These are phyloP conservation scores for Exophiala viscosa DNA, from an alignment of 2,329 filamentous ascomycete species.

Conservation along the genomic window DNA sequence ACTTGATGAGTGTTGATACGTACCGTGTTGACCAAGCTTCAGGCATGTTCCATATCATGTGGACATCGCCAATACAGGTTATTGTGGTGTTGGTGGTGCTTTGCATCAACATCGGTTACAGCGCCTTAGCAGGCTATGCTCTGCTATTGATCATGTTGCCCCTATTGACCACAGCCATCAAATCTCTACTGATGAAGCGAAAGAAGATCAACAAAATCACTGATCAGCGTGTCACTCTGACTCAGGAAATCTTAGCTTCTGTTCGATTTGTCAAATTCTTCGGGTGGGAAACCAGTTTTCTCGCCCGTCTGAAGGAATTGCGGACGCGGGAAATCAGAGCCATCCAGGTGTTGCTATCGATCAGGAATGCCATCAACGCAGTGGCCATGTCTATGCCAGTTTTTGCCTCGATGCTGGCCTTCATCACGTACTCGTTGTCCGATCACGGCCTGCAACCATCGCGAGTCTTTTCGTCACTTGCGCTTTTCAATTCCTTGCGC, in stretches of 20 bases:
- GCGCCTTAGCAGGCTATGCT: slow-evolving; percentile 81
- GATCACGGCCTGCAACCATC: slow-evolving; percentile 69
- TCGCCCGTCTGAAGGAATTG: slow-evolving; percentile 70
- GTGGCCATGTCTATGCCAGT: slow-evolving; percentile 80
- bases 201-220: slow-evolving; percentile 87
- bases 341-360: slow-evolving; percentile 79
- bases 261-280: slow-evolving; percentile 97
- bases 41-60: slow-evolving; percentile 85
- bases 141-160: slow-evolving; percentile 76
- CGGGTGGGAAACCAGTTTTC: slow-evolving; percentile 87
- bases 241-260: slow-evolving; percentile 85
- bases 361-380: slow-evolving; percentile 80
- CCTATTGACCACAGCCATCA: slow-evolving; percentile 71
- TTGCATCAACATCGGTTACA: slow-evolving; percentile 83
- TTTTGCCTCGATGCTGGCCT: slow-evolving; percentile 91
- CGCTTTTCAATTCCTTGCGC: slow-evolving; percentile 86
- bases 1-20: slow-evolving; percentile 92
- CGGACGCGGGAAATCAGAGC: slow-evolving; percentile 71
- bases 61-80: slow-evolving; percentile 78
- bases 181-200: slow-evolving; percentile 69
- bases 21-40: slow-evolving; percentile 87
- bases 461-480: slow-evolving; percentile 81
- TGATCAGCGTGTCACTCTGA: slow-evolving; percentile 84
- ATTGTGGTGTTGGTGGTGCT: slow-evolving; percentile 76
- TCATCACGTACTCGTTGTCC: slow-evolving; percentile 71